Evolutionary conservation across 176 grass and related monocot species (phyloP).

Genomic region (Oryza australiensis): DNA sequence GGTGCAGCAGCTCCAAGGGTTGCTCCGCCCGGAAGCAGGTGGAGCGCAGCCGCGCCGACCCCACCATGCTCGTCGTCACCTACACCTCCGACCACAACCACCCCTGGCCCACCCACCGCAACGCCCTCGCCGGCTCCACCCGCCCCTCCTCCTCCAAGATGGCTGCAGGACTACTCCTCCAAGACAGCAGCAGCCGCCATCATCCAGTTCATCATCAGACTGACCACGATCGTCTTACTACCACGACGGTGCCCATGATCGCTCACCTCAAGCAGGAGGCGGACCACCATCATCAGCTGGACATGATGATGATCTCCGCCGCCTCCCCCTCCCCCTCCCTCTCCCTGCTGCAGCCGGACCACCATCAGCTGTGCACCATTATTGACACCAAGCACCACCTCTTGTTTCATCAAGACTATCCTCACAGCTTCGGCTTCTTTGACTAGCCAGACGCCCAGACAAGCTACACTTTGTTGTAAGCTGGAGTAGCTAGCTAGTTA

Average conservation of each 20-base stretch:
- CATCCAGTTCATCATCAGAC: neutral
- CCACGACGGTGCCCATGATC: too few species aligned
- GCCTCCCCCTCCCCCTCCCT: neutral
- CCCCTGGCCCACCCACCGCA: constrained; percentile 93
- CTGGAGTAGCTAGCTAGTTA: neutral
- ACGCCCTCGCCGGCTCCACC: constrained; percentile 80
- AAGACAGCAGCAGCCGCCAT: neutral
- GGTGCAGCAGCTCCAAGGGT: constrained; percentile 97
- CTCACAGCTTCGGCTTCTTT: constrained; percentile 61
- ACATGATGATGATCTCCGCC: constrained; percentile 15
- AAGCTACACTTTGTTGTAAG: neutral
- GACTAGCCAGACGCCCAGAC: constrained; percentile 23
- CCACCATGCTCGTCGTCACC: constrained; percentile 95
- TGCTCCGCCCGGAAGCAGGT: constrained; percentile 98
- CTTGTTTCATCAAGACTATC: constrained; percentile 26
- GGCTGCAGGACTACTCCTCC: too few species aligned
- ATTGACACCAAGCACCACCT: constrained; percentile 27
- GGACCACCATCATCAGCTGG: constrained; percentile 7
- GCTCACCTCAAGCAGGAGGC: constrained; percentile 41
- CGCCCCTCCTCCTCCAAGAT: constrained; percentile 18
- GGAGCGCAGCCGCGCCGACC: constrained; percentile 97
- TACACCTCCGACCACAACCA: constrained; percentile 99
- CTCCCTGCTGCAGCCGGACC: neutral
- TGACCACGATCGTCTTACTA: neutral
- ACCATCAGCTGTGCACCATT: neutral